phyloP scores from a whole-genome alignment of 169 alveolate genomes.

The Cryptosporidium ryanae region DNA sequence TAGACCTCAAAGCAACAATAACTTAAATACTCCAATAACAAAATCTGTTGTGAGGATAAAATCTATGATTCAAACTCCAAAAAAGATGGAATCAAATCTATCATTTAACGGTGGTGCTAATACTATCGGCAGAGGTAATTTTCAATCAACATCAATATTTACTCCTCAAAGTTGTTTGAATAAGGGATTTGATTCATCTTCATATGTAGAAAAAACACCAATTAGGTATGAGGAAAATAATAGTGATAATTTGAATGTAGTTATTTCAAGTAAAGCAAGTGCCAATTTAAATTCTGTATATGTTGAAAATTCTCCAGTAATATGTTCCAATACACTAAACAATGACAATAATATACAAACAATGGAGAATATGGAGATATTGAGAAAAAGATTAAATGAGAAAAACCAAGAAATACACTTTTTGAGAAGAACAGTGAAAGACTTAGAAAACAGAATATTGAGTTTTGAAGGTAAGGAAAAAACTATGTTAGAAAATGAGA shows the following conservation, averaged over 20 bases:
- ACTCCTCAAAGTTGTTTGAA: constrained; percentile 31
- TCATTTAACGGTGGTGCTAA: not conserved
- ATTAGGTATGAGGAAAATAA: constrained; percentile 13
- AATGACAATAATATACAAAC: not conserved
- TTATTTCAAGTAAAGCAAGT: not conserved
- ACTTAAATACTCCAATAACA: constrained; percentile 27
- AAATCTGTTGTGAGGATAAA: constrained; percentile 51
- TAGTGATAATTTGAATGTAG: constrained; percentile 3
- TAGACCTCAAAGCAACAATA: not conserved
- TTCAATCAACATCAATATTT: constrained; percentile 8
- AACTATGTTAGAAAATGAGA: constrained; percentile 25
- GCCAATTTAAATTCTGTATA: not conserved
- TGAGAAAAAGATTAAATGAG: constrained; percentile 55
- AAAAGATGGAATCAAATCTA: not conserved
- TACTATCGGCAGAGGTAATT: not conserved
- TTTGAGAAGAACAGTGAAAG: constrained; percentile 41
- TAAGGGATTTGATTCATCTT: not conserved
- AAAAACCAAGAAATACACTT: constrained; percentile 65
- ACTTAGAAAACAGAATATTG: constrained; percentile 37
- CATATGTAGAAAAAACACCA: too few relatives aligned
- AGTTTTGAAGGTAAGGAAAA: constrained; percentile 40
- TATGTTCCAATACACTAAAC: not conserved
- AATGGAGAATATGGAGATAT: constrained; percentile 8
- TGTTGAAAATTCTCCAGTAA: not conserved
- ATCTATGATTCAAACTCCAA: constrained; percentile 24